Evolutionary conservation across 495 filamentous ascomycete species (phyloP), one percentile per base, ranked within the genome.

Genomic region (Penicillium chermesinum): DNA sequence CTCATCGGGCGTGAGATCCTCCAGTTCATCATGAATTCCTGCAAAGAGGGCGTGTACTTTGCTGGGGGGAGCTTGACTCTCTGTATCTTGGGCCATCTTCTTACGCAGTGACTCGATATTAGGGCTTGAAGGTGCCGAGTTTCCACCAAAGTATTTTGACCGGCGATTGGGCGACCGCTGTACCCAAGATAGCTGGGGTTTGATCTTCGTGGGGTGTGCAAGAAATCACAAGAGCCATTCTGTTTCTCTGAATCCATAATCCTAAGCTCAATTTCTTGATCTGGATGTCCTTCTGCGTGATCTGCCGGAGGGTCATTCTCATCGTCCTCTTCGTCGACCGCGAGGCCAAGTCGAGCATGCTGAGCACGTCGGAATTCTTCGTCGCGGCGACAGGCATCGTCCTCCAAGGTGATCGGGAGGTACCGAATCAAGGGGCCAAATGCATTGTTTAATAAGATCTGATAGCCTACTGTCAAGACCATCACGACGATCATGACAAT

Each of bases 401-500:
- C 94, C 63, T 98, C 93, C 36, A 97, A 76, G 0, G 93, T 97
- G 56, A 98, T 94, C 0, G 93, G 93, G 34, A 98, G 71, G 61
- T 96, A 96, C 27, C 83, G 80, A 58, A 95, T 83, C 38, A 98
- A 75, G 17, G 93, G 91, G 1, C 81, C 80, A 53, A 98, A 96
- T 7, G 89, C 84, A n/a, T 75, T 65, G 59, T 94, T 95, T 18
- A 98, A 74, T 2, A 91, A 75, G 49, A 80, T 70, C 66, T 98
- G 93, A 57, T 83, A 98, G 13, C 89, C 61, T n/a, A 78, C 61
- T 0, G 93, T 98, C 32, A 88, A 70, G 46, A 83, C 55, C 0
- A 83, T 57, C 6, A 81, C 76, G 16, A 93, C 70, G 49, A 95
- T 81, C 91, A 98, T 98, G 61, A 89, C 82, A 48, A 95, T 88